These are phyloP conservation scores for Selaginella moellendorffii DNA, from an alignment of 75 land plant species.

Conservation along the genomic window DNA sequence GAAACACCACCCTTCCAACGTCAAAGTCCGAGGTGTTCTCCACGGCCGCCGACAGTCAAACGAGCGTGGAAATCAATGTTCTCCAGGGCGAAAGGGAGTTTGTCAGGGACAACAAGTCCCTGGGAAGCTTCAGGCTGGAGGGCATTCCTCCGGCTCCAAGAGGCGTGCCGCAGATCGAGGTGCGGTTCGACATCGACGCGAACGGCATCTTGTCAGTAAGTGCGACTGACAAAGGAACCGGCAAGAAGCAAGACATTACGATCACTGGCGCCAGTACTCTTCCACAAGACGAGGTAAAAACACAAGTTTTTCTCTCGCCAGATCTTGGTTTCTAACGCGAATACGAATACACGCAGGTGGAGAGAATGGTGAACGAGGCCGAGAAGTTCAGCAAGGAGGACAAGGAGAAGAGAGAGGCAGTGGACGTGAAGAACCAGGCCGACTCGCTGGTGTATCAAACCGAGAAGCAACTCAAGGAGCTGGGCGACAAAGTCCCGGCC, in stretches of 20 bases:
- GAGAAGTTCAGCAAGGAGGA: constrained; percentile 8
- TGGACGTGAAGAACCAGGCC: constrained; percentile 10
- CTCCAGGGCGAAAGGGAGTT: constrained; percentile 13
- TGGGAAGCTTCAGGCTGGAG: constrained; percentile 20
- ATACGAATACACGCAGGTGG: constrained; percentile 2
- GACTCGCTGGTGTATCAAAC: constrained; percentile 11
- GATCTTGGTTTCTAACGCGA: neutral
- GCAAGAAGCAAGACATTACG: constrained; percentile 17
- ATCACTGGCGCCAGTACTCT: constrained; percentile 14
- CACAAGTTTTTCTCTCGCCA: neutral
- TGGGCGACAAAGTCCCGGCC: constrained; percentile 9
- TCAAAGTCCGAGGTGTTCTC: constrained; percentile 73
- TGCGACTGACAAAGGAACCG: constrained; percentile 23
- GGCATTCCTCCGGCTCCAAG: constrained; percentile 26
- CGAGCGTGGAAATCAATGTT: constrained; percentile 12
- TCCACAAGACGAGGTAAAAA: constrained; percentile 1
- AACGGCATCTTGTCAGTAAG: constrained; percentile 22
- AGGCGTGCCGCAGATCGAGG: constrained; percentile 26
- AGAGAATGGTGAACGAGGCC: constrained; percentile 10
- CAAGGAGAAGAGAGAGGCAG: constrained; percentile 11
- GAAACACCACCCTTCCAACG: constrained; percentile 70
- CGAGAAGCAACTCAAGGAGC: constrained; percentile 14
- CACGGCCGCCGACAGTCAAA: constrained; percentile 38
- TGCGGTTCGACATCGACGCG: constrained; percentile 24
- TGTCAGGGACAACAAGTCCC: constrained; percentile 17